Base-by-base conservation (phyloP, 2,329 filamentous ascomycete species). In the Penicillium sp. region DNA sequence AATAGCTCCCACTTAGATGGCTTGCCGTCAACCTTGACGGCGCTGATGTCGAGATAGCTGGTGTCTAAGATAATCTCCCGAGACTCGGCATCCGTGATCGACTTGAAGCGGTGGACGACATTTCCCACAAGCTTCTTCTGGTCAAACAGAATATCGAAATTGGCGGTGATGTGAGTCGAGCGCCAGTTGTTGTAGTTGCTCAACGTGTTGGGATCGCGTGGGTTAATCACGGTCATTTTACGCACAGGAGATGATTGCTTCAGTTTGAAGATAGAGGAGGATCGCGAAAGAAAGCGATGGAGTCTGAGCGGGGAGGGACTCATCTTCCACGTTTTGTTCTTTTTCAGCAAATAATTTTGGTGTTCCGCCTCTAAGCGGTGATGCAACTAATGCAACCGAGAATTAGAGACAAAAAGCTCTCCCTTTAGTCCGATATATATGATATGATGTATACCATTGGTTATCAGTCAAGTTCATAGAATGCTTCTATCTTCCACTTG, bases 121-220 rank as follows among this genome's bases (percentile, higher is more conserved):
- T 79, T 84, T 20, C 93, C 93, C 50, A 78, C 79, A 53, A 97
- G 77, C 44, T 80, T 77, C 74, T 89, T 87, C 63, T 82, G 77
- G 50, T 86, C 80, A 67, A 97, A 98, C 62, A 95, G 83, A 59
- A 97, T 84, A 57, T 82, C 81, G 62, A 96, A 81, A 67, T 86
- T 82, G 47, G 87, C 86, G 16, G 81, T 84, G 16, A 89, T 93
- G 73, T 96, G 89, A 65, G 79, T 83, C 14, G 88, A 95, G 51
- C 81, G 77, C 83, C 89, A 96, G 46, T 85, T 83, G 68, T 87
- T 83, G 71, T 96, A 96, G 74, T 97, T 97, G 65, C 87, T 86
- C 49, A 93, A 73, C 22, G 93, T 96, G 68, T 89, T 94, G 43
- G 89, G 89, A 71, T 97, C 91, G 62, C 87, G 81, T 41, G 76